Evolutionary conservation across 306 rosid species (phyloP).

Genomic region (Argentina anserina): DNA sequence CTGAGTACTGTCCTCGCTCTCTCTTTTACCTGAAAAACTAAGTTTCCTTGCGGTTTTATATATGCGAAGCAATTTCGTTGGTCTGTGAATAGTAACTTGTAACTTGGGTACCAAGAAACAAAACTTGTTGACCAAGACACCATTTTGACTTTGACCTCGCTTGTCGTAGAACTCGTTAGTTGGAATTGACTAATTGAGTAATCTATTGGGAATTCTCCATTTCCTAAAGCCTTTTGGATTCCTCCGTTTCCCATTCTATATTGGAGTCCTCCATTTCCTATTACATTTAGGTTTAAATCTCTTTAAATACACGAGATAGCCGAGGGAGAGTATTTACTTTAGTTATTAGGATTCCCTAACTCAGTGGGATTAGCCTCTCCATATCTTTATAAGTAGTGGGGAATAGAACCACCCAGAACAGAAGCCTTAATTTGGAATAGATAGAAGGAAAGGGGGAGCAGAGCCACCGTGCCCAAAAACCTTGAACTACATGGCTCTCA

Average conservation of each 20-base stretch:
- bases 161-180: too few relatives aligned
- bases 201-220: too few relatives aligned
- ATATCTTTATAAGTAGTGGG: not conserved
- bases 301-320: too few relatives aligned
- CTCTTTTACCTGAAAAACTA: not conserved
- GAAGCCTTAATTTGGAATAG: not conserved
- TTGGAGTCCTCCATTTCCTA: not conserved
- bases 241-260: not conserved
- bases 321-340: too few relatives aligned
- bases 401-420: not conserved
- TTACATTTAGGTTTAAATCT: too few relatives aligned
- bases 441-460: not conserved
- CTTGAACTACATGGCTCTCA: slow-evolving; percentile 1
- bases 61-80: not conserved
- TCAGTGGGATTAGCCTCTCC: not conserved
- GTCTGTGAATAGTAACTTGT: not conserved
- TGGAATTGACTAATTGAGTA: too few relatives aligned
- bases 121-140: not conserved
- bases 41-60: not conserved
- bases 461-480: not conserved
- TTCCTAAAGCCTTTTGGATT: not conserved
- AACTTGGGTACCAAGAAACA: not conserved
- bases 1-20: not conserved
- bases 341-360: not conserved
- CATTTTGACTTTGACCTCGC: too few relatives aligned